Conservation (phyloP, 2,329 filamentous ascomycete genomes). For the Macrophomina tecta region DNA sequence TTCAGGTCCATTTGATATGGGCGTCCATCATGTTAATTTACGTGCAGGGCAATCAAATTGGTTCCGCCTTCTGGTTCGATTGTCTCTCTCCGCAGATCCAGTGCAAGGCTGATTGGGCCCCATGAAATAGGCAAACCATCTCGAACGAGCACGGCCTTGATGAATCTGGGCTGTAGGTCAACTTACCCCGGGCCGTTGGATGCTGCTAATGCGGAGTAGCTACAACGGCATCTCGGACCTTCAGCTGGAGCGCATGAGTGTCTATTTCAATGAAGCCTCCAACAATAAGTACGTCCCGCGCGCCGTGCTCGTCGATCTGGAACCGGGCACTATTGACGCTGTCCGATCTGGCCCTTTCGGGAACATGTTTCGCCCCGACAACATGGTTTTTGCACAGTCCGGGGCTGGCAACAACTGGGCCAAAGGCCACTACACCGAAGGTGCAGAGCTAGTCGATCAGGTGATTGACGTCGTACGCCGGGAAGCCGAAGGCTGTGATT, state of each 20-base stretch:
- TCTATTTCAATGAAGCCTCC: conserved; percentile 98
- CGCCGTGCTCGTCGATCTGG: conserved; percentile 98
- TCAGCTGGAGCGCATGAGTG: conserved; percentile 99
- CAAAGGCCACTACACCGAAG: conserved; percentile 99
- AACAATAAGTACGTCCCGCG: conserved; percentile 99
- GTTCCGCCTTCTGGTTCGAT: conserved; percentile 96
- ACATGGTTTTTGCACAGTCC: conserved; percentile 99
- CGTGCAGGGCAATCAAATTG: conserved; percentile 96
- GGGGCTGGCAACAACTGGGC: conserved; percentile 99
- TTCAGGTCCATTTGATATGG: background rate
- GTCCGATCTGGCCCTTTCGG: conserved; percentile 98
- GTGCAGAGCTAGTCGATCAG: conserved; percentile 97
- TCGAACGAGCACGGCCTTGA: conserved; percentile 87
- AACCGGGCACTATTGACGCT: conserved; percentile 99
- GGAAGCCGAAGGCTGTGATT: conserved; percentile 98
- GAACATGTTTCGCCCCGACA: conserved; percentile 99
- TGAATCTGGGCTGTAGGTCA: conserved; percentile 87
- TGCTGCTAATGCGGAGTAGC: conserved; percentile 54
- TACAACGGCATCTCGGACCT: conserved; percentile 99
- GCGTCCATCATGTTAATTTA: conserved; percentile 33
- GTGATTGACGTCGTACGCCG: conserved; percentile 98
- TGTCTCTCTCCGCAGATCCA: background rate
- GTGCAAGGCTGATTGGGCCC: conserved; percentile 17
- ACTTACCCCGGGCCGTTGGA: background rate
- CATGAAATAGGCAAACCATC: conserved; percentile 57